phyloP scores from a whole-genome alignment of 116 monocot genomes.

The Phalaenopsis hybrid region DNA sequence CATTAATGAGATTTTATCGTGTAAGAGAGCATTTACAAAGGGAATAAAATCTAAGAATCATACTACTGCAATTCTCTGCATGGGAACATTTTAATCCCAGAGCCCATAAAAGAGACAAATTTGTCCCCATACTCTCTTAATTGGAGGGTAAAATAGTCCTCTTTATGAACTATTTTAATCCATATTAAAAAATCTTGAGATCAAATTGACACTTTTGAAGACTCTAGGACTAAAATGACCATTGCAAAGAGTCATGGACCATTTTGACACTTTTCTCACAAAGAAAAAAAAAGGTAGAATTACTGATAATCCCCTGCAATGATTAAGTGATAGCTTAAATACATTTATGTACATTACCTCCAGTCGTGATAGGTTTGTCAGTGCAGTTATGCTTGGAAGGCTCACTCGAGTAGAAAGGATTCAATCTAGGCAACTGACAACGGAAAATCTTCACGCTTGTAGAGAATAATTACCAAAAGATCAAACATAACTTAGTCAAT shows the following conservation, averaged over 20 bases:
- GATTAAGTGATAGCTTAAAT: neutral
- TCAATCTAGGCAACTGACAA: constrained; percentile 62
- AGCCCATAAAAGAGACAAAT: no score
- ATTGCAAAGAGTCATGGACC: neutral
- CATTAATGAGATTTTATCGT: neutral
- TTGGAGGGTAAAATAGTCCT: no score
- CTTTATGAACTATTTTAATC: no score
- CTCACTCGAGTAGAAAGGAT: constrained; percentile 70
- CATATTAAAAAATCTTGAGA: neutral
- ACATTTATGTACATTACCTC: constrained; percentile 39
- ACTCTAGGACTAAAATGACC: no score
- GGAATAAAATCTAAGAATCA: neutral
- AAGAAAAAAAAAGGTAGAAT: neutral
- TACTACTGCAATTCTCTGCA: neutral
- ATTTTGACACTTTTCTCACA: neutral
- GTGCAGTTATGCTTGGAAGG: constrained; percentile 51
- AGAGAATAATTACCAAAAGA: neutral
- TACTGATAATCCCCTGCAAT: neutral
- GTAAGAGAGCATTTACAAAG: neutral
- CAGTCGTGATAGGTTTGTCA: constrained; percentile 40
- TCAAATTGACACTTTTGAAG: neutral
- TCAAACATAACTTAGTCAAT: neutral
- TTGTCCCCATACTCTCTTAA: no score
- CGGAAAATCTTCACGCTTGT: constrained; percentile 89
- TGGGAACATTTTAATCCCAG: neutral